Base-by-base conservation (phyloP, 352 stramenopile species). In the Globisporangium uncinulatum region DNA sequence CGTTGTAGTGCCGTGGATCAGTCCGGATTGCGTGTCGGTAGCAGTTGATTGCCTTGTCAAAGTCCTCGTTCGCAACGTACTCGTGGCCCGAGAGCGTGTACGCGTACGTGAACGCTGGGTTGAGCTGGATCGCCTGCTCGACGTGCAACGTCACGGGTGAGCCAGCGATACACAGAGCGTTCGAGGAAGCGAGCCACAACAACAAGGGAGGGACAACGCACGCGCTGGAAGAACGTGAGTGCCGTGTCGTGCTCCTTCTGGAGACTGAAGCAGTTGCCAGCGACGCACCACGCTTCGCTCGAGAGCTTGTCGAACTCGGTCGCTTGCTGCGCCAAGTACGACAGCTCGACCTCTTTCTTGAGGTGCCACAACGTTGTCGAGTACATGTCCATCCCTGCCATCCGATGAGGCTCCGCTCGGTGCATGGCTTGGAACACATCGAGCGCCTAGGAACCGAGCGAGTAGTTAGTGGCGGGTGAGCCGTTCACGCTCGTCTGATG, bases 171-270 rank as follows among this genome's bases (percentile, higher is more conserved):
- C n/a, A 39, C n/a, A 20, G 6, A 6, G 4, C n/a, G 6, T 4
- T 29, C 19, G 43, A 14, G 7, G 17, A 29, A 46, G 42, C 7
- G 24, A 29, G 9, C 24, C 10, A 13, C 34, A 39, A 13, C 34
- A 39, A 54, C n/a, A 19, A 31, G 14, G 14, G 29, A 8, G 6
- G 29, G 15, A 13, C 48, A 8, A 31, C 72, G 31, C 67, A 89
- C 79, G 61, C 96, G 81, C 63, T 97, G 87, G 69, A 99, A 99
- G 63, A 99, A 99, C 21, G 86, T 77, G 15, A 99, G 77, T 1
- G 97, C 96, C 17, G 81, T 96, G 68, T 99, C 95, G 68, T 98
- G 95, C 65, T 99, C 97, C 67, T 99, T 99, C 67, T 99, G 96
- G 15, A 98, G 73, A 43, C 91, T 98, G 71, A 99, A 98, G 69